Evolutionary conservation across 805 yeast genomes (phyloP), one percentile per base, ranked within the genome.

Genomic region (Candida chauliodis): DNA sequence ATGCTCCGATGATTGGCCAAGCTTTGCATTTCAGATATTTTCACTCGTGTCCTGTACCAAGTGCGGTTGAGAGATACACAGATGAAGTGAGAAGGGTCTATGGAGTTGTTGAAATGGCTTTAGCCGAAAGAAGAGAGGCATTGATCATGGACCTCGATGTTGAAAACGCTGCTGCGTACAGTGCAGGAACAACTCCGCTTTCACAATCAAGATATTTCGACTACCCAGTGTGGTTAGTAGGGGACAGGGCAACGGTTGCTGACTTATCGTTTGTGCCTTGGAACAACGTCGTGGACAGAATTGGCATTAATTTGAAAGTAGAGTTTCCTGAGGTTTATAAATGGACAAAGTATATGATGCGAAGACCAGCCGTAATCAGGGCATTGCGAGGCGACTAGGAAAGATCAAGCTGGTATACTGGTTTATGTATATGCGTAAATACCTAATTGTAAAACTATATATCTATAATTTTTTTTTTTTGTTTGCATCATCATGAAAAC

Each of bases 1-100:
- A 89, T 58, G 95, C 97, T 0, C 96, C 97, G n/a, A 90, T 90
- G 95, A 85, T 90, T 51, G 97, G 97, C 14, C 97, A 90, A 62
- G 96, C 97, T 7, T 72, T 91, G 50, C 97, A 91, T 66, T 91
- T 90, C 67, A 75, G 90, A 53, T 88, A 86, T 58, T 88, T 90
- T 71, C 96, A 90, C 58, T 76, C 90, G 5, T 82, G 82, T 44
- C 81, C 81, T 38, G 88, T 90, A 2, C 88, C 91, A 14, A 77
- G 88, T 42, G 96, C 97, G 0, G 86, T 90, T 15, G 95, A 87
- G 50, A 70, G 96, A 54, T 90, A 89, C 57, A 81, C 86, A 1
- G 95, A 85, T 51, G 98, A 90, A 63, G 96, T 90, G 17, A 73
- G 96, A 52, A 71, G 98, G 46, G 95, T 90, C 7, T 89, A 88